phyloP scores from a whole-genome alignment of 805 yeast genomes.

The Sugiyamaella mastotermitis region DNA sequence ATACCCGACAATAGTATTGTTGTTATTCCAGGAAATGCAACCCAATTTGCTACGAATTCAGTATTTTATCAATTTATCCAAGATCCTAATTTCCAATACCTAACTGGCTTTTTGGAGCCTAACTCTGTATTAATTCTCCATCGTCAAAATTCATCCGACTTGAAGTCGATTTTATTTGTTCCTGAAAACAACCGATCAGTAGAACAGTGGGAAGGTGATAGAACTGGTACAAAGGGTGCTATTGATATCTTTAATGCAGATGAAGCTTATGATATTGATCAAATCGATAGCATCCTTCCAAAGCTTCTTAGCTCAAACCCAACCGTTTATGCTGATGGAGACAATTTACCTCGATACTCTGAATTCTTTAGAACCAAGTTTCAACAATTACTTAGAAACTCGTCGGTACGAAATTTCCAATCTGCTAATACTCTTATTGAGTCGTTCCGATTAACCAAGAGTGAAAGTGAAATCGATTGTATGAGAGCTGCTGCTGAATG shows the following conservation, averaged over 20 bases:
- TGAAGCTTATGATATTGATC: constrained; percentile 48
- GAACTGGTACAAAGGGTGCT: constrained; percentile 83
- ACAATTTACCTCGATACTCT: constrained; percentile 8
- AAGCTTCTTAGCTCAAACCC: constrained; percentile 4
- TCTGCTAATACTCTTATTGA: constrained; percentile 22
- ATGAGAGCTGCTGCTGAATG: constrained; percentile 81
- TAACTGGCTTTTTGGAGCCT: constrained; percentile 93
- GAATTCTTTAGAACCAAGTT: constrained; percentile 11
- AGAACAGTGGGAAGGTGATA: constrained; percentile 94
- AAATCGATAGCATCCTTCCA: constrained; percentile 15
- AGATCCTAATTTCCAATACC: constrained; percentile 77
- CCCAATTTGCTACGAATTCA: constrained; percentile 80
- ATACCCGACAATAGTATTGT: constrained; percentile 65
- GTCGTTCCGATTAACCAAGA: constrained; percentile 55
- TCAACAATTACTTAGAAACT: constrained; percentile 5
- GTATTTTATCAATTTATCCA: constrained; percentile 93
- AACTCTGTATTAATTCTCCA: constrained; percentile 54
- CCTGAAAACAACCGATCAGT: constrained; percentile 71
- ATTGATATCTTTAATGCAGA: constrained; percentile 85
- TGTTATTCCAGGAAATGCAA: constrained; percentile 62
- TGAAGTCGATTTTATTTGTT: constrained; percentile 70
- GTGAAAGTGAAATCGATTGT: constrained; percentile 65
- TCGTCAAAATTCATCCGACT: constrained; percentile 32
- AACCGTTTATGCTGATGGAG: constrained; percentile 8
- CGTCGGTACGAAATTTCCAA: constrained; percentile 7